Evolutionary conservation across 2,329 filamentous ascomycete genomes (phyloP).

Genomic region (Nemania serpens): DNA sequence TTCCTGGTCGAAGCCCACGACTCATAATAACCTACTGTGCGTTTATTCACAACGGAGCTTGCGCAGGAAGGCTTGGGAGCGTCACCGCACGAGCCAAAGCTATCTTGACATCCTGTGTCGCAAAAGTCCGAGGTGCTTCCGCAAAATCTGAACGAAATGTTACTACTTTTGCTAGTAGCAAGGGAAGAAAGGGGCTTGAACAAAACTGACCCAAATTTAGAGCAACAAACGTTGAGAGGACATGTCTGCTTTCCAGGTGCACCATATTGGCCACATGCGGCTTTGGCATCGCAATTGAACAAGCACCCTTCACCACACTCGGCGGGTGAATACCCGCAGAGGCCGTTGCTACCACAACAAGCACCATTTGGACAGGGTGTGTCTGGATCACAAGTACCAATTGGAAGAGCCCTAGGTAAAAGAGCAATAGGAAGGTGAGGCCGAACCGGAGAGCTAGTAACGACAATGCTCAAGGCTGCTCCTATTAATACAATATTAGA

Average conservation of each 20-base stretch:
- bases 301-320: constrained; percentile 1
- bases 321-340: not conserved
- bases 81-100: too few relatives aligned
- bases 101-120: too few relatives aligned
- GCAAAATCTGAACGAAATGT: not conserved
- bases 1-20: constrained; percentile 33
- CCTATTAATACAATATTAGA: too few relatives aligned
- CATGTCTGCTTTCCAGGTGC: constrained; percentile 29
- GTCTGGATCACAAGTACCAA: not conserved
- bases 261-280: constrained; percentile 31
- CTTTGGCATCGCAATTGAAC: constrained; percentile 11
- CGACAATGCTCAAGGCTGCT: too few relatives aligned
- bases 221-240: constrained; percentile 41
- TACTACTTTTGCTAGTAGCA: not conserved
- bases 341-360: not conserved
- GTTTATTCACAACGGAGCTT: not conserved
- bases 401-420: not conserved
- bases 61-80: not conserved
- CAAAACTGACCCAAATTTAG: constrained; percentile 30
- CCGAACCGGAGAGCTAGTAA: too few relatives aligned
- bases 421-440: too few relatives aligned
- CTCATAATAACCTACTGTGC: constrained; percentile 45
- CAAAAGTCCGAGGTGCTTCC: not conserved
- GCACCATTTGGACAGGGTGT: constrained; percentile 7
- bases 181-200: not conserved